Base-by-base conservation (phyloP, 2,329 filamentous ascomycete species). In the Aaosphaeria arxii region DNA sequence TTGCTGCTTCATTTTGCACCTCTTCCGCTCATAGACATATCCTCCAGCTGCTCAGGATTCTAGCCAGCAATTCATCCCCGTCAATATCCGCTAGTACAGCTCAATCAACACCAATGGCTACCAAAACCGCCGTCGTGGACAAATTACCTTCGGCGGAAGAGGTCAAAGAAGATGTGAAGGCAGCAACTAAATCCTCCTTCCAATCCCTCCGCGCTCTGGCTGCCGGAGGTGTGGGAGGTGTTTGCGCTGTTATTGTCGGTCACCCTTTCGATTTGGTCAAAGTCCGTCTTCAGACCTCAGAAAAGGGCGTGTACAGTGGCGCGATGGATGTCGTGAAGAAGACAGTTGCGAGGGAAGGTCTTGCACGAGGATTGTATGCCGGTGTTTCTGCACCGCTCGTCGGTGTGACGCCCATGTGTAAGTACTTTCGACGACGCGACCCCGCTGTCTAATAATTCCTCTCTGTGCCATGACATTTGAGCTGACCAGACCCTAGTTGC, bases 231-330 rank as follows among this genome's bases (percentile, higher is more conserved):
- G 95, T 95, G 51, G 94, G 94, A 59, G 94, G 94, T 61, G 73
- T 99, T 42, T 97, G 89, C 76, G 92, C 94, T 48, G 94, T 99
- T 47, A 71, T 99, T 39, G 91, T 97, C 13, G 75, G 94, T 48
- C 94, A 99, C 72, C 94, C 94, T 7, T 99, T 99, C 69, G 94
- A 99, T 71, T 80, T 99, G 61, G 92, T 97, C 71, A 99, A 99
- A 77, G 94, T 99, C 57, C 88, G 94, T 50, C 77, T 99, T 71
- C 94, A 99, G 78, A 99, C 94, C 2, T 91, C 94, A 33, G 91
- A 97, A 74, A 87, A 85, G 72, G 94, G 94, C 43, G 88, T 96
- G 33, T 99, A 99, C 75, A 87, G 79, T 33, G 86, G 88, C 41
- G 94, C 94, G 11, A 79, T 97, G 63, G 94, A 99, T 74, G 92